Evolutionary conservation across 106 monocot genomes (phyloP).

Genomic region (Vanilla planifolia): DNA sequence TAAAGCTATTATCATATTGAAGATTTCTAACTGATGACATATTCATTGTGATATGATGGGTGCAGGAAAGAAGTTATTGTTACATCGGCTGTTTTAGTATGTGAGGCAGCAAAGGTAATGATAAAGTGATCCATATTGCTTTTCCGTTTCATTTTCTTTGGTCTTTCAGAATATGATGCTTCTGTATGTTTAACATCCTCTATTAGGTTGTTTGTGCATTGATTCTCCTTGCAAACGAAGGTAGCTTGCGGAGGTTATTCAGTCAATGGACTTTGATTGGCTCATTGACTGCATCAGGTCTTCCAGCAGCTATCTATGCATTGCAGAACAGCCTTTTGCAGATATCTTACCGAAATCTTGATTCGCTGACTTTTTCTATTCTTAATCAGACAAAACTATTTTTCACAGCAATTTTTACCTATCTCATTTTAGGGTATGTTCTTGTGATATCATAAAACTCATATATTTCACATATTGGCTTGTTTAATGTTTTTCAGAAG

Average conservation of each 20-base stretch:
- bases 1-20: no score
- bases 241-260: slow-evolving; percentile 50
- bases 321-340: slow-evolving; percentile 95
- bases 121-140: not conserved
- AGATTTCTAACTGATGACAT: no score
- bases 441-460: not conserved
- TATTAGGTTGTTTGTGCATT: slow-evolving; percentile 75
- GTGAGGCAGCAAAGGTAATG: slow-evolving; percentile 80
- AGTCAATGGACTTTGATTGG: slow-evolving; percentile 71
- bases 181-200: not conserved
- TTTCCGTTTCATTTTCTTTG: not conserved
- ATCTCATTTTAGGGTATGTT: slow-evolving; percentile 77
- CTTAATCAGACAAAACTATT: slow-evolving; percentile 98
- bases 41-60: no score
- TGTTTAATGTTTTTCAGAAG: not conserved
- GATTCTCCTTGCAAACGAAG: slow-evolving; percentile 65
- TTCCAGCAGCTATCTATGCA: slow-evolving; percentile 95
- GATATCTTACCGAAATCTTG: slow-evolving; percentile 93
- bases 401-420: slow-evolving; percentile 90
- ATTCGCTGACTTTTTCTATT: slow-evolving; percentile 94
- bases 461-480: no score
- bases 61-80: slow-evolving; percentile 89
- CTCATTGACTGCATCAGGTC: slow-evolving; percentile 85
- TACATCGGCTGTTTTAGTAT: slow-evolving; percentile 78
- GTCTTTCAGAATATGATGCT: slow-evolving; percentile 5